A percentile compares a stretch with the other conserved stretches of the same genome.
phyloP scores from a whole-genome alignment of 1,139 yeast species.

The Ogataea hybrid region DNA sequence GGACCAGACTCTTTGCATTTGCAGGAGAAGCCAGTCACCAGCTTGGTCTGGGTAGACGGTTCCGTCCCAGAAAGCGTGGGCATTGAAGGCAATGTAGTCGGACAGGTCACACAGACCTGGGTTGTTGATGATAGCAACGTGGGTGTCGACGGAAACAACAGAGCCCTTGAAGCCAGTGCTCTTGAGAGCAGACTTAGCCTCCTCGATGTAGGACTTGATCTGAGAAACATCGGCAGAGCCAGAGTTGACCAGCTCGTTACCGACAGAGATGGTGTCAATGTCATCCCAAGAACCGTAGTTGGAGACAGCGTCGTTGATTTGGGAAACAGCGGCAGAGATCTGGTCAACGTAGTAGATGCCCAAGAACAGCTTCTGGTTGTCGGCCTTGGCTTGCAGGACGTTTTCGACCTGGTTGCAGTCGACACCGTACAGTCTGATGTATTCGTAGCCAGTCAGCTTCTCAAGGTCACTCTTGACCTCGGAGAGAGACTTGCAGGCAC shows the following conservation, averaged over 20 bases:
- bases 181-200: constrained; percentile 59
- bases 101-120: constrained; percentile 68
- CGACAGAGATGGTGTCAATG: constrained; percentile 71
- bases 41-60: constrained; percentile 61
- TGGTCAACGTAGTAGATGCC: constrained; percentile 63
- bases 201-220: constrained; percentile 50
- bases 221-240: constrained; percentile 62
- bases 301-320: constrained; percentile 54
- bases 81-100: constrained; percentile 79
- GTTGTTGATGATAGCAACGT: constrained; percentile 69
- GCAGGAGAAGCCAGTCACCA: constrained; percentile 68
- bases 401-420: constrained; percentile 77
- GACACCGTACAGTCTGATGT: constrained; percentile 79
- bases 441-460: constrained; percentile 48
- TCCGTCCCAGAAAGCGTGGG: constrained; percentile 81
- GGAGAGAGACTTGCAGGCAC: constrained; percentile 66
- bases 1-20: constrained; percentile 62
- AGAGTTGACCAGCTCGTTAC: constrained; percentile 76
- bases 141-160: constrained; percentile 77
- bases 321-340: constrained; percentile 49
- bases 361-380: constrained; percentile 64
- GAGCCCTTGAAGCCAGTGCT: constrained; percentile 67
- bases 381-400: constrained; percentile 61
- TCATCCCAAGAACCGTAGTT: constrained; percentile 69
- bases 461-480: constrained; percentile 62